Conservation (phyloP, 768 basidiomycete species). For the Rubroboletus pulcherrimus region DNA sequence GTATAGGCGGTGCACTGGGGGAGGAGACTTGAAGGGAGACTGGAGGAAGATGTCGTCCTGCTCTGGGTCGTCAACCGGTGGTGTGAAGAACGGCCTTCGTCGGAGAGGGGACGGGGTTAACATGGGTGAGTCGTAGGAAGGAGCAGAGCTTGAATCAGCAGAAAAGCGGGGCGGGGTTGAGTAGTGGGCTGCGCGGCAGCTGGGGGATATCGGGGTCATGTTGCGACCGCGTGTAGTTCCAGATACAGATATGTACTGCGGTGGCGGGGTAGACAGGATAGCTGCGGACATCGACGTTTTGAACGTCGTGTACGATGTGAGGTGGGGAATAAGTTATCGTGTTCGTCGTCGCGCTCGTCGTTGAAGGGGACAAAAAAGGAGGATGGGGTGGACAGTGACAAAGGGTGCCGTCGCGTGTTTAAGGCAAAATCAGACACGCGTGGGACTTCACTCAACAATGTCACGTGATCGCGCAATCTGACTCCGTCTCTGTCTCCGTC, state of each 20-base stretch:
- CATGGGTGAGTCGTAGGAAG: constrained; percentile 54
- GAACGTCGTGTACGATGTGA: constrained; percentile 6
- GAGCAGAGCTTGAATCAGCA: constrained; percentile 17
- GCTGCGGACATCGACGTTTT: constrained; percentile 21
- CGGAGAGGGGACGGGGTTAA: constrained; percentile 62
- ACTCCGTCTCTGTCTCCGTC: constrained; percentile 26
- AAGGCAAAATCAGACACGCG: constrained; percentile 24
- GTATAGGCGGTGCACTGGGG: constrained; percentile 41
- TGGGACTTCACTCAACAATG: constrained; percentile 33
- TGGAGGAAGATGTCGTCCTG: constrained; percentile 52
- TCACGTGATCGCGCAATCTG: constrained; percentile 32
- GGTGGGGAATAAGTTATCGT: constrained; percentile 16
- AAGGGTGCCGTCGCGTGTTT: constrained; percentile 24
- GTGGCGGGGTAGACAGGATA: constrained; percentile 30
- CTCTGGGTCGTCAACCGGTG: constrained; percentile 28
- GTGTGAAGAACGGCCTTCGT: constrained; percentile 40
- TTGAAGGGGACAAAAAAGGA: constrained; percentile 17
- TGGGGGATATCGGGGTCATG: constrained; percentile 32
- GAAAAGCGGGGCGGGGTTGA: constrained; percentile 34
- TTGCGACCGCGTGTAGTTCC: constrained; percentile 30
- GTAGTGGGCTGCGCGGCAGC: constrained; percentile 30
- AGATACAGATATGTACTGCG: constrained; percentile 36
- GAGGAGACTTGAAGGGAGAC: constrained; percentile 48
- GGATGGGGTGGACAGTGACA: constrained; percentile 7
- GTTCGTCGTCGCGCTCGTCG: constrained; percentile 22